phyloP scores from a whole-genome alignment of 2,329 filamentous ascomycete species.

The Aaosphaeria pasadenensis region DNA sequence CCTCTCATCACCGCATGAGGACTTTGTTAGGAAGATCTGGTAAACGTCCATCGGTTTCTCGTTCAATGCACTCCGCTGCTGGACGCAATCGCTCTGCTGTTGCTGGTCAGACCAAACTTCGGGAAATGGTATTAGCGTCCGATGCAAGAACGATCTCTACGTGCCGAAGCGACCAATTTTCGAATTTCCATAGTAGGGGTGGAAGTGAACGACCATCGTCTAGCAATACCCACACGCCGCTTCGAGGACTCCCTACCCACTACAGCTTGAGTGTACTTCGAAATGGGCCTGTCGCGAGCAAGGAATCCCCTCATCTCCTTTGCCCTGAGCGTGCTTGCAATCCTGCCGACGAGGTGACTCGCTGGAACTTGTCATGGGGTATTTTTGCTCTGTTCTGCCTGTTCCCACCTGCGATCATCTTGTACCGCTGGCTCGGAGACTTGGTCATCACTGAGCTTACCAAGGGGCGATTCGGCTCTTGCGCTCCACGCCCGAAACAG shows the following conservation, averaged over 20 bases:
- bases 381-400: conserved; percentile 32
- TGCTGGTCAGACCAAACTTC: conserved; percentile 30
- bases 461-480: conserved; percentile 28
- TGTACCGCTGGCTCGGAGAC: conserved; percentile 35
- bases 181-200: conserved; percentile 12
- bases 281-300: conserved; percentile 8
- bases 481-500: conserved; percentile 26
- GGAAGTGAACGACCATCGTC: conserved; percentile 27
- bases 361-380: conserved; percentile 28
- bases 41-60: too few species aligned
- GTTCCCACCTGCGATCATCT: conserved; percentile 33
- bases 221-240: conserved; percentile 26
- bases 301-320: conserved; percentile 28
- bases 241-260: conserved; percentile 10
- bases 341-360: conserved; percentile 22
- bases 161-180: conserved; percentile 16
- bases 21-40: too few species aligned
- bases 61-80: too few species aligned
- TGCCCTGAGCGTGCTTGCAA: conserved; percentile 21
- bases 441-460: conserved; percentile 26
- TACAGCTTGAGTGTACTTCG: conserved; percentile 6
- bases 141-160: conserved; percentile 17
- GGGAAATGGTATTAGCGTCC: conserved; percentile 32
- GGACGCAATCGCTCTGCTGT: conserved; percentile 25
- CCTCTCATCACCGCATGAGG: conserved; percentile 3